Conservation (phyloP, 2,329 filamentous ascomycete species). For the Chrysoporthe austroafricana region DNA sequence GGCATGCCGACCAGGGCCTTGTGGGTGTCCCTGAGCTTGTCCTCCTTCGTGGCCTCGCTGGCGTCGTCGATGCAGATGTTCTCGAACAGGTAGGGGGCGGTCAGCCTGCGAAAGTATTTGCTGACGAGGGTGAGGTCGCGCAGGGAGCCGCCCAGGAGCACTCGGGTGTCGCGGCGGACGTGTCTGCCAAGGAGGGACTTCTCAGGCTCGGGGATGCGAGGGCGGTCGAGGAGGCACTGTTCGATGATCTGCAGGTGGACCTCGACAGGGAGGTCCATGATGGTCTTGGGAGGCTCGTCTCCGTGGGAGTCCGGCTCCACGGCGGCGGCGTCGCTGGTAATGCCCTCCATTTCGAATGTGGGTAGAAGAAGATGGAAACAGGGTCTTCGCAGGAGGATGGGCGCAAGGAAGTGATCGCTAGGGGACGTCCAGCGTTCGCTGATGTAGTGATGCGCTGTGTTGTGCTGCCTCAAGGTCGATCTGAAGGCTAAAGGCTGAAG, state of each 20-base stretch:
- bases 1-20: neutral
- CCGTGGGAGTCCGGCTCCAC: neutral
- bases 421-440: too few species aligned
- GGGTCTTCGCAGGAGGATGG: neutral
- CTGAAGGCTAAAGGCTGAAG: neutral
- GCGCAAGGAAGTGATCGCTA: too few species aligned
- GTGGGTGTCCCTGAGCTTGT: slow-evolving; percentile 18
- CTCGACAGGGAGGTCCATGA: slow-evolving; percentile 25
- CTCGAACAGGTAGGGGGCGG: slow-evolving; percentile 16
- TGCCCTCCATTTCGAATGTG: slow-evolving; percentile 6
- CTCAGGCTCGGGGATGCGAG: neutral
- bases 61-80: slow-evolving; percentile 23
- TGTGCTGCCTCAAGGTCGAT: neutral
- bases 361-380: too few species aligned
- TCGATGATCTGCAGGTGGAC: slow-evolving; percentile 20
- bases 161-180: neutral
- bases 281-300: neutral
- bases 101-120: slow-evolving; percentile 21
- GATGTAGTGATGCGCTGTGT: too few species aligned
- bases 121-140: slow-evolving; percentile 24
- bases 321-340: neutral
- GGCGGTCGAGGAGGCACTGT: neutral
- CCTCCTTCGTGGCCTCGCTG: slow-evolving; percentile 12
- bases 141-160: slow-evolving; percentile 14
- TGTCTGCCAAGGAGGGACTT: neutral